A percentile compares a stretch with the other conserved stretches of the same genome.
Conservation (phyloP, 2,329 filamentous ascomycete species). For the Phialophora chinensis region DNA sequence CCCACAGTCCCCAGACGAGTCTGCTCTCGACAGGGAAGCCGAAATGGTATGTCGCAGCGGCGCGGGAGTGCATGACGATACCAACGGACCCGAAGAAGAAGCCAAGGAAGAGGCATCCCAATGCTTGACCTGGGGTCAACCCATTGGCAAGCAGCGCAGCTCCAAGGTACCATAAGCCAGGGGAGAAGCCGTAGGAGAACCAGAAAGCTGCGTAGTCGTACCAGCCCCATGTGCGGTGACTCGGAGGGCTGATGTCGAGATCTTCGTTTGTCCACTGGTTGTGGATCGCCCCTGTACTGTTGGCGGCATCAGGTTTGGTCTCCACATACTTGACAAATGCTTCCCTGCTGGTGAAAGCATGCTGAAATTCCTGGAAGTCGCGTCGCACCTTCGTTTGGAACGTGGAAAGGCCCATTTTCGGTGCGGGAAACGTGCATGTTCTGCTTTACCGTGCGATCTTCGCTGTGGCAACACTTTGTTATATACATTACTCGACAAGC, state of each 20-base stretch:
- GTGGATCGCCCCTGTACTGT: neutral
- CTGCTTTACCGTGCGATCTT: neutral
- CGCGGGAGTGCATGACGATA: constrained; percentile 27
- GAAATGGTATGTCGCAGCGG: constrained; percentile 50
- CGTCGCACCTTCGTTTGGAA: constrained; percentile 13
- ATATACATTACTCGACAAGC: constrained; percentile 9
- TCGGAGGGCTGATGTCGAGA: constrained; percentile 26
- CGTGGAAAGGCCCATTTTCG: constrained; percentile 9
- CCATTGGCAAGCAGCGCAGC: constrained; percentile 23
- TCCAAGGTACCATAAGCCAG: constrained; percentile 25
- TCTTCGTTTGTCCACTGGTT: constrained; percentile 33
- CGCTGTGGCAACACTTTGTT: constrained; percentile 2
- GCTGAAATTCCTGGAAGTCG: constrained; percentile 16
- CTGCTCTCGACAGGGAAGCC: constrained; percentile 50
- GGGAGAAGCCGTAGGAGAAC: constrained; percentile 29
- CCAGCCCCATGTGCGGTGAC: constrained; percentile 25
- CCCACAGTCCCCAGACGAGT: constrained; percentile 51
- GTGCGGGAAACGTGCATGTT: too few species aligned
- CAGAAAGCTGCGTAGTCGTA: constrained; percentile 32
- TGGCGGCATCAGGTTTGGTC: constrained; percentile 17
- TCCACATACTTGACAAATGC: constrained; percentile 26
- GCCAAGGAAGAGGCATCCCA: constrained; percentile 47
- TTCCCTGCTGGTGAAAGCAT: constrained; percentile 24
- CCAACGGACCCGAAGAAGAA: constrained; percentile 42
- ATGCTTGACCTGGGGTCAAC: constrained; percentile 24